Base-by-base conservation (phyloP, 768 basidiomycete species). In the Mycena sanguinolenta region DNA sequence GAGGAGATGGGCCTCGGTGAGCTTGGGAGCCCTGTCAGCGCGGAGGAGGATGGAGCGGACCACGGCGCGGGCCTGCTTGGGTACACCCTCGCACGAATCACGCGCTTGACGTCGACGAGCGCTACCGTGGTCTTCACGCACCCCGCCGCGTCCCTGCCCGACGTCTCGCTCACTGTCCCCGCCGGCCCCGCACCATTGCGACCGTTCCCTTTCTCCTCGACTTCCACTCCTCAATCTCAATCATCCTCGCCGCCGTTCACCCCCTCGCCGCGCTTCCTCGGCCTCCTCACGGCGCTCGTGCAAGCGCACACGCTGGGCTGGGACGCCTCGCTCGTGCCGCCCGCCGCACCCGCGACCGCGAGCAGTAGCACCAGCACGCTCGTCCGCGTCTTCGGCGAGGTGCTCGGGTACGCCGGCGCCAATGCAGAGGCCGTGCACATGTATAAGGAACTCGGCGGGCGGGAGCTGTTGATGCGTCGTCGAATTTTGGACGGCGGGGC, bases 371-470 rank as follows among this genome's bases (percentile, higher is more conserved):
- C 90, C 87, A 2, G 86, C 87, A 86, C 87, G 7, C 84, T 91
- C 30, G 85, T 91, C 23, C 81, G 77, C 64, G 82, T 85, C 0
- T 91, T 92, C 70, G 85, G 85, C 3, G 82, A 86, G 65, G 69
- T 91, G 10, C 81, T 92, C 0, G 91, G 90, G 0, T 92, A 91
- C 75, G 87, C 44, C 2, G 58, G 7, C 32, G 59, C 30, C 23
- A 39, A 89, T 16, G 76, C 82, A 0, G 90, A 91, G 70, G 85
- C 85, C 3, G 76, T 91, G 13, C 89, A 91, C 67, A 82, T 91
- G 82, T 92, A 91, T 76, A 92, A 91, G 77, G 91, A 91, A 70
- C 79, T 91, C 9, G 90, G 91, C 10, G 91, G 91, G 10, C 78
- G 91, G 21, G 91, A 91, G 79, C 75, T 92, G 25, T 75, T 90